Evolutionary conservation across 1,284 basidiomycete genomes (phyloP), one percentile per base, ranked within the genome.

Genomic region (Rhodotorula mucilaginosa): DNA sequence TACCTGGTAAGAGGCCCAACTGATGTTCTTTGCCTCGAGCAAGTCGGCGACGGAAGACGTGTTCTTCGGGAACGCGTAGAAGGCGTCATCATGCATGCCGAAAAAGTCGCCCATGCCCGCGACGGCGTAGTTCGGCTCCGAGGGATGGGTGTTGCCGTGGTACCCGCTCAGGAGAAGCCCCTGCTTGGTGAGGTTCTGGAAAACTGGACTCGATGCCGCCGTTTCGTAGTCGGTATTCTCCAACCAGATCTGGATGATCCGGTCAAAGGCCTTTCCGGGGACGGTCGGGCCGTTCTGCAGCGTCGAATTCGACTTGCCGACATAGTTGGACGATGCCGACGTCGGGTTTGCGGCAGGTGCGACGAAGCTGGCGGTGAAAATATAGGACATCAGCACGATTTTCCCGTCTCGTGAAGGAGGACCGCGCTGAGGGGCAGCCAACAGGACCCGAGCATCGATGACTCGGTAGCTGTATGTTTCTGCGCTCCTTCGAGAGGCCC

Each of bases 41-140:
- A 89, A 81, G 76, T 90, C 88, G 44, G 87, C 86, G 58, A 89
- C 75, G n/a, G 85, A 86, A 10, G 86, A 86, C 47, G 88, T 83
- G 77, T 83, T 83, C 48, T 64, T 71, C 8, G 81, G 79, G 70
- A 80, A 68, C 34, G 76, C 79, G 76, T 81, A 70, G 67, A 84
- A 79, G 61, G 80, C 77, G 74, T 89, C 88, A 68, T 84, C 83
- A 16, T 75, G 79, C 76, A 86, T 80, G 39, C 88, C 88, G 59
- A 82, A 89, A 79, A 87, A 88, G 76, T 87, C 85, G 61, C 88
- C 88, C 29, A 83, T 84, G 8, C 83, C 83, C 0, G 81, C 75
- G 3, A 76, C 74, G 19, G 78, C 61, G 67, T 79, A 88, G 75
- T 56, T 56, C 10, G 54, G 54, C 54, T 56, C 54, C 13, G 54